Percentiles rank a stretch among this genome's conserved stretches.
These are phyloP conservation scores for Aphanomyces astaci DNA, from an alignment of 352 stramenopile genomes.

Conservation along the genomic window DNA sequence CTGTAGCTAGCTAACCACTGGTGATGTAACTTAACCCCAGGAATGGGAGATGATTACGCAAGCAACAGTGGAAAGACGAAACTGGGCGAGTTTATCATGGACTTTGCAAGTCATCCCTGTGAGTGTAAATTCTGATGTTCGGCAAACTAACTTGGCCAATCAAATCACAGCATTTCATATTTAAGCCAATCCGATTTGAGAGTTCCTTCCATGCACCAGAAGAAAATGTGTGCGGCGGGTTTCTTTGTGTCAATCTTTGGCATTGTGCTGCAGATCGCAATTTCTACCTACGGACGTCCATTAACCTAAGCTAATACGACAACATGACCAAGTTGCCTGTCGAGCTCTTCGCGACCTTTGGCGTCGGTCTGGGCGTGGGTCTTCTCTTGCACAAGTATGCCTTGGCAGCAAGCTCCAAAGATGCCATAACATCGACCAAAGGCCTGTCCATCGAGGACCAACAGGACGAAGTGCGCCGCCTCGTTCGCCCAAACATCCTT, in stretches of 20 bases:
- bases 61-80: too few relatives aligned
- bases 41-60: too few relatives aligned
- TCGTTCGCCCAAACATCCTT: constrained; percentile 97
- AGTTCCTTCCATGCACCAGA: not conserved
- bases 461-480: constrained; percentile 35
- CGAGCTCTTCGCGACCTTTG: constrained; percentile 8
- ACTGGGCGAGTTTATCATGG: not conserved
- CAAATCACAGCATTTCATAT: not conserved
- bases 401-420: not conserved
- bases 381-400: constrained; percentile 20
- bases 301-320: not conserved
- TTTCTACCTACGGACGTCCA: not conserved
- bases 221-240: constrained; percentile 6
- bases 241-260: not conserved
- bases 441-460: not conserved
- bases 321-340: constrained; percentile 3
- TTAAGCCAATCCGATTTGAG: not conserved
- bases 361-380: constrained; percentile 12
- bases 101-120: too few relatives aligned
- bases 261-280: too few relatives aligned
- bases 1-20: too few relatives aligned
- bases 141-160: not conserved
- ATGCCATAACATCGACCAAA: not conserved
- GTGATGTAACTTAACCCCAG: too few relatives aligned
- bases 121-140: not conserved